Base-by-base conservation (phyloP, 2,329 filamentous ascomycete genomes). In the Alternaria brassicicola region DNA sequence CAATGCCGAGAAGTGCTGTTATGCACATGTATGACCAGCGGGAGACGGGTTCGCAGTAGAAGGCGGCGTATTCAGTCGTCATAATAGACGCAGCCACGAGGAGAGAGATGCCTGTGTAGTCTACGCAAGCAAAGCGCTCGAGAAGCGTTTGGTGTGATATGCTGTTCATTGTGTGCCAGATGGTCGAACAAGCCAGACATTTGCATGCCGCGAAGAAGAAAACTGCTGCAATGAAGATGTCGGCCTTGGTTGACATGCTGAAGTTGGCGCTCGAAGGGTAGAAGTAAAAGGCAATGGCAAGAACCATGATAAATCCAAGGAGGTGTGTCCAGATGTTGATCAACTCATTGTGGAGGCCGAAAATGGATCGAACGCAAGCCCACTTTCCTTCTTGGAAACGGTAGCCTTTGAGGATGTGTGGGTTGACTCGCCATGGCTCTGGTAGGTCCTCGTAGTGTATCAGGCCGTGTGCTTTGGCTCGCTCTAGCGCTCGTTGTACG, bases 81-180 rank as follows among this genome's bases (percentile, higher is more conserved):
- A 98, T 92, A 80, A 99, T 99, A 55, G 92, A 96, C 9, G 95
- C 93, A 2, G 95, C 92, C 51, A 99, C 95, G 25, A 99, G 86
- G 49, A 99, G 83, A 1, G 93, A 97, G 67, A 99, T 99, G 54
- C 95, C 95, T 0, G 95, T 98, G 79, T 99, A 99, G 78, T 99
- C 95, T 58, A 99, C 93, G 76, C 95, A 99, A 17, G 95, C 95
- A 72, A 99, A 98, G 61, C 93, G 90, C 75, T 96, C 95, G 80
- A 99, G 90, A 39, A 96, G 86, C 19, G 88, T 87, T 71, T 96
- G 89, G 67, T 96, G 91, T 17, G 94, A 93, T 53, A 98, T 96
- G 69, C 92, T 92, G 81, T 94, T 97, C 93, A 99, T 98, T 25
- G 95, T 97, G 81, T 99, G 95, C 95, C 95, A 99, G 73, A 98